Base-by-base conservation (phyloP, 306 rosid species). In the Lathyrus oleraceus region DNA sequence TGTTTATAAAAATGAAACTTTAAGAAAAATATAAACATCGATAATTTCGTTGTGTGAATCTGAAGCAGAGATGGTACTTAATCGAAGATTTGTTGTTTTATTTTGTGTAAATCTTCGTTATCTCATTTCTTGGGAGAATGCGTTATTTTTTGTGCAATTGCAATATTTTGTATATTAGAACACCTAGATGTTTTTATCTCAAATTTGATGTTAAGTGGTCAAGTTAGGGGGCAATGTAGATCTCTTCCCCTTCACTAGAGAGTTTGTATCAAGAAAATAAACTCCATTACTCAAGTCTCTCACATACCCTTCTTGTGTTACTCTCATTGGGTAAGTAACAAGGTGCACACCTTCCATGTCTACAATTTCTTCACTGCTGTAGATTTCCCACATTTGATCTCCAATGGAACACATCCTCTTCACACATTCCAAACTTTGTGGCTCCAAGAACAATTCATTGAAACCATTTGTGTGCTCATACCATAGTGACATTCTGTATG, bases 261-360 rank as follows among this genome's bases (percentile, higher is more conserved):
- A 69, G 49, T 72, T 83, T 0, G 97, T 89, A 74, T 87, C 97
- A 39, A 96, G 95, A 83, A 92, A 89, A 79, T 61, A 74, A 67
- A 71, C 84, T 49, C 79, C 87, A 49, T 69, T 70, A 14, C 7
- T 38, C 11, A 59, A 40, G 38, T 86, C 87, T 67, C 89, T 87
- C 28, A 89, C 59, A 57, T n/a, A 47, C 21, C 96, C 97, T n/a
- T 82, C 78, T 58, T 70, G 57, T 30, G 78, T 82, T 10, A 89
- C 85, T 15, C 44, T 76, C 52, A 87, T 28, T 15, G 97, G 97
- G 59, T 89, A 91, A 32, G 81, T 81, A 20, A 87, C 84, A 25
- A 89, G 86, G 70, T 91, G 97, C 60, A 85, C 91, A n/a, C 85
- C 90, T 76, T 85, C 80, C 97, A 89, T 89, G 76, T 92, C 95